These are phyloP conservation scores for Hypomontagnella submonticulosa DNA, from an alignment of 495 filamentous ascomycete genomes.

Conservation along the genomic window DNA sequence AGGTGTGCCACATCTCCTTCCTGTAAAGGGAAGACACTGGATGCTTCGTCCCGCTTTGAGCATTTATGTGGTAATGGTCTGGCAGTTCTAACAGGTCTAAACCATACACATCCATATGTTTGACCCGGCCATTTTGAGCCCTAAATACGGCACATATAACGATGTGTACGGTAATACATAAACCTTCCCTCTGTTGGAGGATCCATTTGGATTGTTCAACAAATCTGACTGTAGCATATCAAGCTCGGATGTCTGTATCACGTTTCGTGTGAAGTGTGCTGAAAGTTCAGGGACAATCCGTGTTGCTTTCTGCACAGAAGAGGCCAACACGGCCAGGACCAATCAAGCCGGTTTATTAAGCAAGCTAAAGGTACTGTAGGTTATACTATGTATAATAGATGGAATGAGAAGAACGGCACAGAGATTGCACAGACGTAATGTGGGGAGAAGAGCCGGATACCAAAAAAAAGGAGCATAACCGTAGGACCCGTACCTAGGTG, in stretches of 20 bases:
- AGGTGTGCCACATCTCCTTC: constrained; percentile 34
- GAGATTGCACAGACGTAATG: constrained; percentile 24
- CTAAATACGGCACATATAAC: constrained; percentile 7
- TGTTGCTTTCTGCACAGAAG: constrained; percentile 23
- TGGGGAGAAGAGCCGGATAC: constrained; percentile 33
- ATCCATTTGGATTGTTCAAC: not conserved
- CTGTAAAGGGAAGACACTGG: constrained; percentile 36
- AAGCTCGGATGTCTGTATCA: constrained; percentile 28
- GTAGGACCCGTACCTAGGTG: constrained; percentile 26
- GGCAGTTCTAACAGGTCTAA: constrained; percentile 24
- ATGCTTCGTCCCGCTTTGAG: constrained; percentile 35
- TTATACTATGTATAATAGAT: not conserved
- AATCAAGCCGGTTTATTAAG: too few species aligned
- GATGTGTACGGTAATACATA: not conserved
- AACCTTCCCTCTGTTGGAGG: constrained; percentile 3
- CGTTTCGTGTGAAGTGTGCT: constrained; percentile 28
- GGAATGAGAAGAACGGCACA: constrained; percentile 6
- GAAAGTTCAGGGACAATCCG: constrained; percentile 25
- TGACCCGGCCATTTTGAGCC: constrained; percentile 14
- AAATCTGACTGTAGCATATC: constrained; percentile 13
- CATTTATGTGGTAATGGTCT: constrained; percentile 11
- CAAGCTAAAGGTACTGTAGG: too few species aligned
- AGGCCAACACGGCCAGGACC: constrained; percentile 10
- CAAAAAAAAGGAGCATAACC: constrained; percentile 25
- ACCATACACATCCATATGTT: constrained; percentile 10